phyloP scores from a whole-genome alignment of 257 asterid species.

The Jasminum sambac region DNA sequence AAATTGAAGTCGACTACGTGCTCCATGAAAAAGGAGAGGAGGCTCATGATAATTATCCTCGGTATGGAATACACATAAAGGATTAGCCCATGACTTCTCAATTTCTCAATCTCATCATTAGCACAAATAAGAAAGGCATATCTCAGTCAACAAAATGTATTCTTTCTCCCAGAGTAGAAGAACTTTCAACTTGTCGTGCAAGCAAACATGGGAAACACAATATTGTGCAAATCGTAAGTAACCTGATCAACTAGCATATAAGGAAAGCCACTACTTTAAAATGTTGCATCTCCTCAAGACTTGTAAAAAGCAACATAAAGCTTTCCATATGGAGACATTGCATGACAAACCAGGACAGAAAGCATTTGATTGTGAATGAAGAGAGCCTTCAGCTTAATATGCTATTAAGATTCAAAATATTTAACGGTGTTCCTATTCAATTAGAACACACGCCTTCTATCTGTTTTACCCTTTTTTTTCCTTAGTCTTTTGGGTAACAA shows the following conservation, averaged over 20 bases:
- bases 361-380: neutral
- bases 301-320: neutral
- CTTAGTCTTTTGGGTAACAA: conserved; percentile 4
- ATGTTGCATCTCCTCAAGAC: neutral
- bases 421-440: neutral
- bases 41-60: neutral
- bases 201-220: neutral
- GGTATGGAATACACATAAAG: neutral
- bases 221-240: neutral
- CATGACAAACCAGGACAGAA: neutral
- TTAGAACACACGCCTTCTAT: conserved; percentile 2
- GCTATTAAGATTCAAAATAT: neutral
- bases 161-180: neutral
- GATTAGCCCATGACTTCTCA: neutral
- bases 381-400: neutral
- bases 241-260: neutral
- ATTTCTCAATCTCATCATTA: neutral
- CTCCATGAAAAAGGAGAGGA: neutral
- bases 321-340: neutral
- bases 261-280: neutral
- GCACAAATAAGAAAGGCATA: neutral
- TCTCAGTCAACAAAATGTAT: neutral
- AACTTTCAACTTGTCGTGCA: neutral
- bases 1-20: conserved; percentile 7
- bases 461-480: neutral